Conservation (phyloP, 2,329 filamentous ascomycete species). For the Hymenoscyphus infarciens region DNA sequence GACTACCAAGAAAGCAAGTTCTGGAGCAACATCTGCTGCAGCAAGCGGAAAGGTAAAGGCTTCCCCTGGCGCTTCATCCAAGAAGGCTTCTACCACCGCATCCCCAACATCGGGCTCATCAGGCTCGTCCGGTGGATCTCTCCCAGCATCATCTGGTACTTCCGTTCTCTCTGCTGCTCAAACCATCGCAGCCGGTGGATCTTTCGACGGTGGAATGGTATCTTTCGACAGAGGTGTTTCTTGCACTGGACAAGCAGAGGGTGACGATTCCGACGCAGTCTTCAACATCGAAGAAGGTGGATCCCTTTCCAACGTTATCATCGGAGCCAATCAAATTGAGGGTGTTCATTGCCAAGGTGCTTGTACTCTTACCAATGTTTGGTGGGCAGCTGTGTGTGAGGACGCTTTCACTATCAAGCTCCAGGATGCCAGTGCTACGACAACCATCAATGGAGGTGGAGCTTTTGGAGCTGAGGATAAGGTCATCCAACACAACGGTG, state of each 20-base stretch:
- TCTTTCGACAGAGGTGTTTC: constrained; percentile 42
- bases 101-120: background rate
- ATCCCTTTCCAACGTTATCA: constrained; percentile 36
- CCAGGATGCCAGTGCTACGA: constrained; percentile 36
- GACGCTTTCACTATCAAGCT: constrained; percentile 29
- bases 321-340: constrained; percentile 36
- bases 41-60: background rate
- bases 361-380: constrained; percentile 31
- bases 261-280: constrained; percentile 37
- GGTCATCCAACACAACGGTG: constrained; percentile 40
- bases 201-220: constrained; percentile 46
- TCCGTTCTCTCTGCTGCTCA: constrained; percentile 40
- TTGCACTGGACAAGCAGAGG: constrained; percentile 42
- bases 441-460: constrained; percentile 42
- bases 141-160: constrained; percentile 36
- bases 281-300: constrained; percentile 35
- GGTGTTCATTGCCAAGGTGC: constrained; percentile 30
- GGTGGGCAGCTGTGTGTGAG: constrained; percentile 29
- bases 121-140: constrained; percentile 34
- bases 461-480: constrained; percentile 43
- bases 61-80: background rate
- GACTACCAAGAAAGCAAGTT: constrained; percentile 2
- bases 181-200: constrained; percentile 42
- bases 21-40: background rate
- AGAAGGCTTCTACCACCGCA: background rate